phyloP scores from a whole-genome alignment of 208 protist genomes.

The Acanthamoeba triangularis region DNA sequence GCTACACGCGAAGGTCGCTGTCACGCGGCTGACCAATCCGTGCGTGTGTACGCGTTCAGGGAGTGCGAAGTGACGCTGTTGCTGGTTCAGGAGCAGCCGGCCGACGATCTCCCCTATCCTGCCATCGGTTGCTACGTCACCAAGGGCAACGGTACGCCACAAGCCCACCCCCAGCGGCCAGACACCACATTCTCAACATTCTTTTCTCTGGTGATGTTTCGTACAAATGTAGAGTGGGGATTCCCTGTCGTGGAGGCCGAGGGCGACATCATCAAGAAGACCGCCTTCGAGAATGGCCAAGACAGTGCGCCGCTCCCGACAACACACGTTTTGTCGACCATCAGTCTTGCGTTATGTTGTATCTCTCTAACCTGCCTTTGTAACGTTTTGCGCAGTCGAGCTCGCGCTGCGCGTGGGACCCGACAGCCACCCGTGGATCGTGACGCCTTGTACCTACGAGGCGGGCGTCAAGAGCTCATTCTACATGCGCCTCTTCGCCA shows the following conservation, averaged over 20 bases:
- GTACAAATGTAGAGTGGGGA: conserved; percentile 18
- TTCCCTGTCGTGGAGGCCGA: conserved; percentile 10
- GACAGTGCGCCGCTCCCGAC: not conserved
- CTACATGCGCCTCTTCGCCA: conserved; percentile 44
- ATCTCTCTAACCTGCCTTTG: too few species aligned
- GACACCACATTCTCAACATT: too few species aligned
- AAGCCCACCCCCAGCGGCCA: too few species aligned
- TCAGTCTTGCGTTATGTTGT: too few species aligned
- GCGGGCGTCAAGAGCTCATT: conserved; percentile 5
- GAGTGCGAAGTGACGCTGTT: conserved; percentile 35
- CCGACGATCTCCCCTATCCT: not conserved
- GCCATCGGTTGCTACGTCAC: conserved; percentile 52
- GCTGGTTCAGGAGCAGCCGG: not conserved
- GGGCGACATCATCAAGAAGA: conserved; percentile 25
- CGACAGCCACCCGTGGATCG: conserved; percentile 22
- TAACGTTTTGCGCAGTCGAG: conserved; percentile 1
- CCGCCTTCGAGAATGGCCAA: conserved; percentile 25
- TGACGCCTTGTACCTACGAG: conserved; percentile 46
- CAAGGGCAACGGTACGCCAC: conserved; percentile 19
- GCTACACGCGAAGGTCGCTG: too few species aligned
- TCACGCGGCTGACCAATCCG: too few species aligned
- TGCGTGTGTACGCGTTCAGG: not conserved
- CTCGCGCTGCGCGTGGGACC: not conserved
- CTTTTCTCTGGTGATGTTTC: too few species aligned
- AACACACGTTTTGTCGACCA: too few species aligned